phyloP scores from a whole-genome alignment of 1,139 yeast species.

The Oligophagozyma castellii region DNA sequence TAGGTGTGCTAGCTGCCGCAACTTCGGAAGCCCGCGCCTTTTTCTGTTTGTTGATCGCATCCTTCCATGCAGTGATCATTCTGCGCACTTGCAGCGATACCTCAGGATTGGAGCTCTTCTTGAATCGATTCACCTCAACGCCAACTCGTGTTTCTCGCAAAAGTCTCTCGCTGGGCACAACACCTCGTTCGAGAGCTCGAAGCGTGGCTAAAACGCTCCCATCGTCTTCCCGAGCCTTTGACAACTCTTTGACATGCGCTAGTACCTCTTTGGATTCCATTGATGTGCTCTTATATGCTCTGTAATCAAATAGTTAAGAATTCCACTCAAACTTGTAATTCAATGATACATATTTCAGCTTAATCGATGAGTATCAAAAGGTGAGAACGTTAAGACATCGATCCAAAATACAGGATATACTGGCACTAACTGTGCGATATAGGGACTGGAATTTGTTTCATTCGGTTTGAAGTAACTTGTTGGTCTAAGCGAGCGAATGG shows the following conservation, averaged over 20 bases:
- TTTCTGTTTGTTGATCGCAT: conserved; percentile 71
- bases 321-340: not conserved
- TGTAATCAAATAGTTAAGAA: not conserved
- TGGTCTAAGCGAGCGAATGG: conserved; percentile 6
- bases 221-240: conserved; percentile 51
- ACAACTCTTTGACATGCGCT: conserved; percentile 56
- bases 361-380: no score
- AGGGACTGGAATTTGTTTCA: no score
- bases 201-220: conserved; percentile 55
- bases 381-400: no score
- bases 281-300: no score
- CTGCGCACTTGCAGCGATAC: conserved; percentile 61
- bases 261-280: conserved; percentile 71
- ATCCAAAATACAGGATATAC: no score
- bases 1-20: conserved; percentile 5
- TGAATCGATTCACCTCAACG: conserved; percentile 81
- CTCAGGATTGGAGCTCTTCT: conserved; percentile 53
- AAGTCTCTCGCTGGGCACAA: conserved; percentile 74
- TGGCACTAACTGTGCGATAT: no score
- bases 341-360: not conserved
- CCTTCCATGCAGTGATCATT: conserved; percentile 83
- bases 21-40: conserved; percentile 17
- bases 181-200: conserved; percentile 48
- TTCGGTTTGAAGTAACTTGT: no score
- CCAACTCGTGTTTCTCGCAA: conserved; percentile 95